Evolutionary conservation across 2,329 filamentous ascomycete species (phyloP).

Genomic region (Penicillium sp.): DNA sequence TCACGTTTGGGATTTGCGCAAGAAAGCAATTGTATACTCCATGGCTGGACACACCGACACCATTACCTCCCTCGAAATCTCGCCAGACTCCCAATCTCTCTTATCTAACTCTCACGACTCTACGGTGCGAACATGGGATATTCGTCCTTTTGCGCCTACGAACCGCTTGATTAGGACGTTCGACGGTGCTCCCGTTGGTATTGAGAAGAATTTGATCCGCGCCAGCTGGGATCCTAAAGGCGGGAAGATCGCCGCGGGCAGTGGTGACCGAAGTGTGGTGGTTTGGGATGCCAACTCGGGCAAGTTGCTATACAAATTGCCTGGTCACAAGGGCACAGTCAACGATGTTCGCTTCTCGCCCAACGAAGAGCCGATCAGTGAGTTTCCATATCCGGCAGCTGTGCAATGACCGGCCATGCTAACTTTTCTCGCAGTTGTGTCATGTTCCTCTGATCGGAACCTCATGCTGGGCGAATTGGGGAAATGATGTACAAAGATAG

Average conservation of each 20-base stretch:
- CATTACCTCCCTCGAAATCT: constrained; percentile 82
- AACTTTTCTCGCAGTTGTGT: constrained; percentile 58
- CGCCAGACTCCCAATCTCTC: constrained; percentile 83
- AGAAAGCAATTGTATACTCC: constrained; percentile 80
- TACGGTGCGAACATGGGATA: constrained; percentile 91
- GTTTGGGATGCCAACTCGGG: constrained; percentile 87
- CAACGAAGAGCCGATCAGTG: constrained; percentile 76
- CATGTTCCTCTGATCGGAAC: constrained; percentile 81
- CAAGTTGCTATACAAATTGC: constrained; percentile 88
- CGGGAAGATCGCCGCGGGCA: constrained; percentile 80
- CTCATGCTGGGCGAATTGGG: constrained; percentile 76
- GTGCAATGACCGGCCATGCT: constrained; percentile 6
- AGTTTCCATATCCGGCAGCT: constrained; percentile 40
- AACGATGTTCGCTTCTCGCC: constrained; percentile 92
- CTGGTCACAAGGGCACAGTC: constrained; percentile 89
- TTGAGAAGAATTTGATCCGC: constrained; percentile 86
- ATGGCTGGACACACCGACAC: constrained; percentile 89
- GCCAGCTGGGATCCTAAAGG: constrained; percentile 86
- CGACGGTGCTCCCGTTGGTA: constrained; percentile 78
- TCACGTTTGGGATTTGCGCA: constrained; percentile 92
- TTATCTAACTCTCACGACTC: constrained; percentile 92
- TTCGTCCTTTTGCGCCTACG: constrained; percentile 85
- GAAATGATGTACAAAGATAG: constrained; percentile 44
- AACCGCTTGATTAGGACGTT: constrained; percentile 81
- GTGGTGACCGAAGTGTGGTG: constrained; percentile 82